A percentile compares a stretch with the other conserved stretches of the same genome.
These are phyloP conservation scores for Trichoderma asperellum DNA, from an alignment of 2,329 filamentous ascomycete genomes.

Conservation along the genomic window DNA sequence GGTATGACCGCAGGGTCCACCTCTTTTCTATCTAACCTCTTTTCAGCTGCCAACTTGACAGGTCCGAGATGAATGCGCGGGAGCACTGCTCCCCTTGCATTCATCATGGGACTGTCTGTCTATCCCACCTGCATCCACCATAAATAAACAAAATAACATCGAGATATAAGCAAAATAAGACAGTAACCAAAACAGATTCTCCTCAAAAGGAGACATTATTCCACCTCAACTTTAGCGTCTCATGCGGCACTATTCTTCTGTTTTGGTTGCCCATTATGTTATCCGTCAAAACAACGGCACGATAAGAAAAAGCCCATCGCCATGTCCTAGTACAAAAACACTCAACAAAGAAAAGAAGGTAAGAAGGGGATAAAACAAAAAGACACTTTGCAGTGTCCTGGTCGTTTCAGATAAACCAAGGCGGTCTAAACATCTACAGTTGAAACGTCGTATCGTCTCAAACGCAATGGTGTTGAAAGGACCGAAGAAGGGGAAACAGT, in stretches of 20 bases:
- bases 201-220: conserved; percentile 4
- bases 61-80: not conserved
- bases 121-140: not conserved
- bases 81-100: not conserved
- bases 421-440: not conserved
- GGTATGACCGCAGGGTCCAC: not conserved
- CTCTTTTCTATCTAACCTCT: conserved; percentile 12
- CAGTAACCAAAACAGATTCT: not conserved
- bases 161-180: not conserved
- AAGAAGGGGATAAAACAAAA: not conserved
- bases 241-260: not conserved
- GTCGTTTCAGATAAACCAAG: not conserved
- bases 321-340: conserved; percentile 2
- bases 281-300: not conserved
- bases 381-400: not conserved
- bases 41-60: not conserved
- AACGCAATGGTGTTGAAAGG: not conserved
- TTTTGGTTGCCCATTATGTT: not conserved
- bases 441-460: not conserved
- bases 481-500: not conserved
- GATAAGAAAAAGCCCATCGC: not conserved
- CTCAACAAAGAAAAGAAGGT: not conserved
- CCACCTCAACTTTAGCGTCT: not conserved
- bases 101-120: not conserved
- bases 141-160: not conserved